Percentiles rank a stretch among this genome's conserved stretches.
These are phyloP conservation scores for Eucalyptus cloeziana DNA, from an alignment of 345 rosid species.

Conservation along the genomic window DNA sequence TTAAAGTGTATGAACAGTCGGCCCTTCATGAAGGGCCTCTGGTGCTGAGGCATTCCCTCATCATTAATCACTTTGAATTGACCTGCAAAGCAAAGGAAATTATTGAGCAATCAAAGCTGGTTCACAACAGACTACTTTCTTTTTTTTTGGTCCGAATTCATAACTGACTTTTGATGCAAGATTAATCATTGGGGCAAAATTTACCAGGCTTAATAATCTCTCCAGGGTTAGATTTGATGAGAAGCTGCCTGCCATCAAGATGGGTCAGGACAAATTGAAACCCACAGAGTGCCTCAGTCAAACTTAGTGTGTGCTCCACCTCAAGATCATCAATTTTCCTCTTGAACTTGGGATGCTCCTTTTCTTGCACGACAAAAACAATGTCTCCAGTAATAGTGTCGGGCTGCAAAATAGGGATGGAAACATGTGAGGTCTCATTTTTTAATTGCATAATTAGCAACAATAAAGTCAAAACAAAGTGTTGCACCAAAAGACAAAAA, in stretches of 20 bases:
- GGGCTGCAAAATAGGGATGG: conserved; percentile 40
- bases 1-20: conserved; percentile 73
- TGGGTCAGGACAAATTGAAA: conserved; percentile 71
- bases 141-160: not conserved
- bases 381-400: conserved; percentile 84
- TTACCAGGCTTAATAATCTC: conserved; percentile 86
- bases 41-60: conserved; percentile 83
- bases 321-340: conserved; percentile 74
- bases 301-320: conserved; percentile 63
- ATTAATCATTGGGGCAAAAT: not conserved
- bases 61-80: conserved; percentile 76
- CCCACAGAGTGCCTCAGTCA: conserved; percentile 86
- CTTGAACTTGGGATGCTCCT: conserved; percentile 81
- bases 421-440: not conserved
- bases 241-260: conserved; percentile 79
- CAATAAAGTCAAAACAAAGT: not conserved
- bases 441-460: not conserved
- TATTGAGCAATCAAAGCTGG: not conserved
- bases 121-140: not conserved
- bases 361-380: conserved; percentile 69
- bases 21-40: conserved; percentile 83
- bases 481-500: not conserved
- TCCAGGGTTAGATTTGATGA: conserved; percentile 77
- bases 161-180: not conserved
- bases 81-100: conserved; percentile 12